Evolutionary conservation across 176 grass and related monocot species (phyloP), one percentile per base, ranked within the genome.

Genomic region (Musa itinerans): DNA sequence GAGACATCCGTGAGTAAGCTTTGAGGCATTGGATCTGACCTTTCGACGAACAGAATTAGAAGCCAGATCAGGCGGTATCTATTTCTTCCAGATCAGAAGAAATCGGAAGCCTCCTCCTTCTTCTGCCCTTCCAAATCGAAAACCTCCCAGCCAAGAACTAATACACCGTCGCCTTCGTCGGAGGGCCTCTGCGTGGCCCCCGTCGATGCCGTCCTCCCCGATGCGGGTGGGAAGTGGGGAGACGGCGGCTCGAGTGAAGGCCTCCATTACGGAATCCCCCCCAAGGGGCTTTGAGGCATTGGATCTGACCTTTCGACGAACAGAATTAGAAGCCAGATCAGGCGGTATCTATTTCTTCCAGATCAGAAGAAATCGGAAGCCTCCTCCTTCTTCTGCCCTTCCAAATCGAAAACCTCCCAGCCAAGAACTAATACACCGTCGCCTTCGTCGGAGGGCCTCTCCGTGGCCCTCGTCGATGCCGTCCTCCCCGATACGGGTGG

Each of bases 251-350:
- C 85, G 87, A 64, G 86, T 79, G 86, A 97, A 91, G 23, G 90
- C 94, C 83, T 93, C 75, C 27, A 87, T 84, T 52, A 97, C 89
- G 72, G 90, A 93, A 12, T 93, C 90, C 19, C 81, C 82, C 6
- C 85, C 90, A 12, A 92, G 89, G 1, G n/a, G 43, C 68, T 20
- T 70, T 21, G 43, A 70, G 63, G 1, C 20, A 24, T 65, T 29
- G 9, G 68, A 70, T 70, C 34, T 19, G 25, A 7, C 68, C 11
- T 24, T 50, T 70, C 48, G 15, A 51, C 9, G 1, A n/a, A 2
- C 17, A 50, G 10, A 67, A 11, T 34, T n/a, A 2, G 27, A 70
- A 70, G 25, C 1, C 1, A 15, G 17, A 70, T 29, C 3, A 29
- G 29, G 29, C 29, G 29, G 29, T 29, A 29, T 29, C 29, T 29